These are phyloP conservation scores for Cutaneotrichosporon dermatis DNA, from an alignment of 1,284 basidiomycete genomes.

Conservation along the genomic window DNA sequence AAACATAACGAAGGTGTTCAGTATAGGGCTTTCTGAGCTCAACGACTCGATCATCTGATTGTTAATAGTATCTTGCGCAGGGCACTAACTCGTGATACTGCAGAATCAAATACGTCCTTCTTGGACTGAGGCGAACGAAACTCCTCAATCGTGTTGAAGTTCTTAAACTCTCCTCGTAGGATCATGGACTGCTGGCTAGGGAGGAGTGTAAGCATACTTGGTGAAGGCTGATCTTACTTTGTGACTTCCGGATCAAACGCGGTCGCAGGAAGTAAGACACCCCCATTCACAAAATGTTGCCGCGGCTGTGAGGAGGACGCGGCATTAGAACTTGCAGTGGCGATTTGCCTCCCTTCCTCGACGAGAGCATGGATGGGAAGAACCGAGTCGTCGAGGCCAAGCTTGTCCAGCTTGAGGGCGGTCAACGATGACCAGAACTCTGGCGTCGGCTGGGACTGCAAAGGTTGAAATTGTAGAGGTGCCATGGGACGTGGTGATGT, in stretches of 20 bases:
- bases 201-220: neutral
- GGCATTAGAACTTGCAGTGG: conserved; percentile 50
- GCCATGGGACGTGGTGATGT: conserved; percentile 28
- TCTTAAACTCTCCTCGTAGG: conserved; percentile 70
- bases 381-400: conserved; percentile 73
- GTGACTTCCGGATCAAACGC: conserved; percentile 26
- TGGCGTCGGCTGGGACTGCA: conserved; percentile 80
- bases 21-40: conserved; percentile 38
- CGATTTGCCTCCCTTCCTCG: conserved; percentile 63
- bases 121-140: conserved; percentile 83
- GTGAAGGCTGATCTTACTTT: too few species aligned
- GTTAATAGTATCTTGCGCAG: neutral
- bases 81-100: conserved; percentile 31
- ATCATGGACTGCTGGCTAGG: conserved; percentile 46
- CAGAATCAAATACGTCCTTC: conserved; percentile 69
- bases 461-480: conserved; percentile 75
- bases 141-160: conserved; percentile 94
- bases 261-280: conserved; percentile 21
- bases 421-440: conserved; percentile 91
- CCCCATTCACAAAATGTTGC: conserved; percentile 32
- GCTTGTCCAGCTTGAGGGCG: conserved; percentile 81
- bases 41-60: conserved; percentile 37
- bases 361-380: conserved; percentile 66
- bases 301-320: too few species aligned
- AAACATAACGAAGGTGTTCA: conserved; percentile 80